Percentiles rank a stretch among this genome's conserved stretches.
These are phyloP conservation scores for Colletotrichum spaethianum DNA, from an alignment of 2,329 filamentous ascomycete species.

Conservation along the genomic window DNA sequence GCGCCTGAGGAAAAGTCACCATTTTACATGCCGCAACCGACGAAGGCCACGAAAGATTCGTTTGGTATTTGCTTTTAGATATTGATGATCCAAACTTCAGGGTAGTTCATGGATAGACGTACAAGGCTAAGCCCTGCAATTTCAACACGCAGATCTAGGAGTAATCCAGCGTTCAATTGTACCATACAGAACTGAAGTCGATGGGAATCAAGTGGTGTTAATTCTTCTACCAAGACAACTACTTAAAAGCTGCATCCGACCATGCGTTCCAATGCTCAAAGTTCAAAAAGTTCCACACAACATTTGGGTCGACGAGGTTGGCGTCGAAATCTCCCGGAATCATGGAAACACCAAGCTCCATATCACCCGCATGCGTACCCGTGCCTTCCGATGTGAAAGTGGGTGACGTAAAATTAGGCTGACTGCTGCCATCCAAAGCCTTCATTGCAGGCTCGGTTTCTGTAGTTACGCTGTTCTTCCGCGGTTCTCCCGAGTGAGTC, in stretches of 20 bases:
- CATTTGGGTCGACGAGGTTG: slow-evolving; percentile 37
- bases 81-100: too few species aligned
- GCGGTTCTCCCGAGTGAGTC: background rate
- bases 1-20: too few species aligned
- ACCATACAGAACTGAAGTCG: too few species aligned
- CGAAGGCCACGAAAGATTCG: too few species aligned
- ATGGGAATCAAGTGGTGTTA: too few species aligned
- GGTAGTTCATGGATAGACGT: too few species aligned
- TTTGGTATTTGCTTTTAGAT: too few species aligned
- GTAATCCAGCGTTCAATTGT: too few species aligned
- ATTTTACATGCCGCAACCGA: too few species aligned
- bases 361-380: background rate
- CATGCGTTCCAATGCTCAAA: slow-evolving; percentile 40
- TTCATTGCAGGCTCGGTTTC: slow-evolving; percentile 1
- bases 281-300: slow-evolving; percentile 41
- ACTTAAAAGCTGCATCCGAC: slow-evolving; percentile 36
- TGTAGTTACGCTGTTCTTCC: background rate
- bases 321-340: slow-evolving; percentile 36
- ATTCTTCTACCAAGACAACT: too few species aligned
- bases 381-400: slow-evolving; percentile 19
- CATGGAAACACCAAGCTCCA: slow-evolving; percentile 22
- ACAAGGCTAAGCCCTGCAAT: background rate
- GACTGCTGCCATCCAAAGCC: background rate
- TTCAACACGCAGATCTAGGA: background rate
- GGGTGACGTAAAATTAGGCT: background rate